Evolutionary conservation across 2,329 filamentous ascomycete genomes (phyloP).

Genomic region (Hypomyces rosellus): DNA sequence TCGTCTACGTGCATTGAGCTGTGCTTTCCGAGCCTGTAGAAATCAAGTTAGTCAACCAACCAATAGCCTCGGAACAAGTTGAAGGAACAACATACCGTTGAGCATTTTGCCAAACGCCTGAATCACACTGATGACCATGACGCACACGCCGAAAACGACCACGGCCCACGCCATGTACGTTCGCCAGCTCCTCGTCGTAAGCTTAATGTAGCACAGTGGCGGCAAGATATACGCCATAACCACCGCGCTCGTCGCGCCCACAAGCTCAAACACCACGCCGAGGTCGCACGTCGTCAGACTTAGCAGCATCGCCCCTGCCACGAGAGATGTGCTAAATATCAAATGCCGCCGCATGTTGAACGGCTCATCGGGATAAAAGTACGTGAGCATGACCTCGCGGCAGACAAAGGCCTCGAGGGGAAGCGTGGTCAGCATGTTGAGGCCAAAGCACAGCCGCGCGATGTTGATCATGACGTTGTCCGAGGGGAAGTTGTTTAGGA

Average conservation of each 20-base stretch:
- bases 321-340: slow-evolving; percentile 75
- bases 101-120: slow-evolving; percentile 66
- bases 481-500: slow-evolving; percentile 93
- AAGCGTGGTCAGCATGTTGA: slow-evolving; percentile 97
- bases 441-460: slow-evolving; percentile 86
- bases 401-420: slow-evolving; percentile 97
- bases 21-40: slow-evolving; percentile 5
- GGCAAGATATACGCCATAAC: slow-evolving; percentile 93
- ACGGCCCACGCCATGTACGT: slow-evolving; percentile 64
- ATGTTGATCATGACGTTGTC: slow-evolving; percentile 93
- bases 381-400: slow-evolving; percentile 90
- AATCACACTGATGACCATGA: slow-evolving; percentile 75
- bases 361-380: slow-evolving; percentile 61
- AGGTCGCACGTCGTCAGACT: slow-evolving; percentile 87
- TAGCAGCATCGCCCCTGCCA: slow-evolving; percentile 70
- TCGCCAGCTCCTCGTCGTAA: slow-evolving; percentile 70
- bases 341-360: slow-evolving; percentile 82
- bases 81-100: slow-evolving; percentile 27
- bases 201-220: slow-evolving; percentile 89
- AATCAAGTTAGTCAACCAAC: neutral
- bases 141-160: slow-evolving; percentile 71
- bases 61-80: neutral
- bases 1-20: slow-evolving; percentile 9
- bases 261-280: slow-evolving; percentile 89
- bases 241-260: slow-evolving; percentile 90